Percentiles rank a stretch among this genome's conserved stretches.
These are phyloP conservation scores for Sporothrix humicola DNA, from an alignment of 2,329 filamentous ascomycete genomes.

Conservation along the genomic window DNA sequence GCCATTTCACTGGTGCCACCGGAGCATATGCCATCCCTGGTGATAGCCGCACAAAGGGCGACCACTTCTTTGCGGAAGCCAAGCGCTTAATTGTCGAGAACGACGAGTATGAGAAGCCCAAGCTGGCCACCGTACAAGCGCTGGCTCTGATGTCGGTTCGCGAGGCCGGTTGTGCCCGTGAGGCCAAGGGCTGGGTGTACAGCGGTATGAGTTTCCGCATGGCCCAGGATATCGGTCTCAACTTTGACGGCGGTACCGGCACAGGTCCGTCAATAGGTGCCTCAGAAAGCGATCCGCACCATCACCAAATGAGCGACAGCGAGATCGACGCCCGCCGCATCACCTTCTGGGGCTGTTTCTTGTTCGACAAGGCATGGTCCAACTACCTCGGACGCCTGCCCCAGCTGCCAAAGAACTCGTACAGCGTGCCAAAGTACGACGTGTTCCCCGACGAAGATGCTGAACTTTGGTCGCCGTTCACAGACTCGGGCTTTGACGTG, in stretches of 20 bases:
- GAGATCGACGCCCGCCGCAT: conserved; percentile 89
- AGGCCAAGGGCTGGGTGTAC: conserved; percentile 97
- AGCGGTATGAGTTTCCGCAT: conserved; percentile 98
- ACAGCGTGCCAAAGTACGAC: conserved; percentile 86
- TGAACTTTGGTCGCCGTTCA: conserved; percentile 78
- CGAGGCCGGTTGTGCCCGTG: conserved; percentile 90
- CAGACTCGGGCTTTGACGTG: conserved; percentile 77
- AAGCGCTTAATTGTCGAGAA: conserved; percentile 88
- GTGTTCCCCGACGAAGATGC: conserved; percentile 89
- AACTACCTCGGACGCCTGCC: conserved; percentile 93
- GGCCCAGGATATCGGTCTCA: conserved; percentile 91
- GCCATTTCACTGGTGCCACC: conserved; percentile 82
- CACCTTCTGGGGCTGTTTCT: conserved; percentile 96
- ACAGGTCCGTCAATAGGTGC: conserved; percentile 55
- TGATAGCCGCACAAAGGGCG: conserved; percentile 84
- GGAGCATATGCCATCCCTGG: conserved; percentile 73
- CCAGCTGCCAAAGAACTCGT: conserved; percentile 78
- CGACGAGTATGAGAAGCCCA: conserved; percentile 89
- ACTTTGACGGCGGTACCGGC: conserved; percentile 70
- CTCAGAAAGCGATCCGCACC: conserved; percentile 56
- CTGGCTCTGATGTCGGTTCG: conserved; percentile 94
- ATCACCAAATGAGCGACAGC: conserved; percentile 66
- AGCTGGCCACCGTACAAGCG: conserved; percentile 88
- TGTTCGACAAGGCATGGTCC: conserved; percentile 99
- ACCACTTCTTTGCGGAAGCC: conserved; percentile 94